These are phyloP conservation scores for Ascochyta koolunga DNA, from an alignment of 2,329 filamentous ascomycete genomes.

Conservation along the genomic window DNA sequence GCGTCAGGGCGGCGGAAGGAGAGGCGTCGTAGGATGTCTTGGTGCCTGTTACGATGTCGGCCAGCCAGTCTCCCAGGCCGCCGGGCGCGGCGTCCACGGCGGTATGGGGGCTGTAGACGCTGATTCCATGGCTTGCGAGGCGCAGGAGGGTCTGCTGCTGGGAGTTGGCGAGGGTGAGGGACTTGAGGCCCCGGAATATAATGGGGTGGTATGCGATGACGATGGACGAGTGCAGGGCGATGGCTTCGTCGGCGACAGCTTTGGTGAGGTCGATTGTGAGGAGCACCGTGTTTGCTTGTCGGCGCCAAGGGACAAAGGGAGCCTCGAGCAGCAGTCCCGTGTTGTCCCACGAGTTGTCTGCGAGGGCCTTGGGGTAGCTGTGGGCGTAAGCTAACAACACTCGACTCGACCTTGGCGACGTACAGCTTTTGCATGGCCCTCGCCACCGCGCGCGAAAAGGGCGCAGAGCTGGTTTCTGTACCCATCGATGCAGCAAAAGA, in stretches of 20 bases:
- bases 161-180: slow-evolving; percentile 79
- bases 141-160: slow-evolving; percentile 86
- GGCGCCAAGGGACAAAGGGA: slow-evolving; percentile 63
- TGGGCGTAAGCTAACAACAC: slow-evolving; percentile 4
- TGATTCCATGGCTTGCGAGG: slow-evolving; percentile 84
- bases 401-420: slow-evolving; percentile 41
- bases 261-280: slow-evolving; percentile 91
- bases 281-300: slow-evolving; percentile 71
- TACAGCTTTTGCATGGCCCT: slow-evolving; percentile 80
- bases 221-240: slow-evolving; percentile 74
- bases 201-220: slow-evolving; percentile 95
- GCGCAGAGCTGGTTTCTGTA: slow-evolving; percentile 54
- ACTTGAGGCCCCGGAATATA: slow-evolving; percentile 92
- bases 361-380: slow-evolving; percentile 87
- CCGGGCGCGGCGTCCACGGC: slow-evolving; percentile 85
- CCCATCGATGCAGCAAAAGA: slow-evolving; percentile 47
- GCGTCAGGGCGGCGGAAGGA: slow-evolving; percentile 62
- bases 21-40: slow-evolving; percentile 60
- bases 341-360: slow-evolving; percentile 93
- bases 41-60: slow-evolving; percentile 76
- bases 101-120: slow-evolving; percentile 95
- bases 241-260: slow-evolving; percentile 88
- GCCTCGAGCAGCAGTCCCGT: slow-evolving; percentile 81
- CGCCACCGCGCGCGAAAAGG: slow-evolving; percentile 73
- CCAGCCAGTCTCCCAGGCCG: slow-evolving; percentile 93